Evolutionary conservation across 805 yeast genomes (phyloP).

Genomic region (Wickerhamiella allomyrinae): DNA sequence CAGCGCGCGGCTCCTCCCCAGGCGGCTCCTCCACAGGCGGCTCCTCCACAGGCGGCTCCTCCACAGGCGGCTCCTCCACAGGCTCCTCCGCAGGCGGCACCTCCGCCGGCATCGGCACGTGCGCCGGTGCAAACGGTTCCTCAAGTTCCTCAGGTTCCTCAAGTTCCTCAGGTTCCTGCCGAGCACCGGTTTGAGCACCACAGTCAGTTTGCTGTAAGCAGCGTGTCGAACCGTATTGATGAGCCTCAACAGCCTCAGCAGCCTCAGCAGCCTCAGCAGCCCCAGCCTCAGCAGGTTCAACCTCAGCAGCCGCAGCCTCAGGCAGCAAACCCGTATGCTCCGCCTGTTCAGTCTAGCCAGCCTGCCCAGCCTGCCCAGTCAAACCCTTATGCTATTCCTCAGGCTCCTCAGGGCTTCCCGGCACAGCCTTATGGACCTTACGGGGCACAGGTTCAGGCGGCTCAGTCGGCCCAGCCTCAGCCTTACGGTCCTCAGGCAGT

Average conservation of each 20-base stretch:
- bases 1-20: slow-evolving; percentile 1
- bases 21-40: slow-evolving; percentile 4
- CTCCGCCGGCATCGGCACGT: too few relatives aligned
- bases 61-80: background rate
- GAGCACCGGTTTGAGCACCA: background rate
- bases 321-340: too few relatives aligned
- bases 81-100: background rate
- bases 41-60: background rate
- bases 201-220: background rate
- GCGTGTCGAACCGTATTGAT: background rate
- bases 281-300: background rate
- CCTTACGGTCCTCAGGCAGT: too few relatives aligned
- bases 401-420: too few relatives aligned
- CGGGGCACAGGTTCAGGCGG: too few relatives aligned
- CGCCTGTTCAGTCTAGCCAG: too few relatives aligned
- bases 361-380: background rate
- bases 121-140: too few relatives aligned
- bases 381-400: background rate
- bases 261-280: background rate
- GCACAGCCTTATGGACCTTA: too few relatives aligned
- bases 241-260: background rate
- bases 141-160: slow-evolving; percentile 2
- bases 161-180: background rate
- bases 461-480: too few relatives aligned
- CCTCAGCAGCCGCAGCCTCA: background rate